A percentile compares a stretch with the other conserved stretches of the same genome.
These are phyloP conservation scores for Echinochloa phyllopogon DNA, from an alignment of 176 grass and related monocot genomes.

Conservation along the genomic window DNA sequence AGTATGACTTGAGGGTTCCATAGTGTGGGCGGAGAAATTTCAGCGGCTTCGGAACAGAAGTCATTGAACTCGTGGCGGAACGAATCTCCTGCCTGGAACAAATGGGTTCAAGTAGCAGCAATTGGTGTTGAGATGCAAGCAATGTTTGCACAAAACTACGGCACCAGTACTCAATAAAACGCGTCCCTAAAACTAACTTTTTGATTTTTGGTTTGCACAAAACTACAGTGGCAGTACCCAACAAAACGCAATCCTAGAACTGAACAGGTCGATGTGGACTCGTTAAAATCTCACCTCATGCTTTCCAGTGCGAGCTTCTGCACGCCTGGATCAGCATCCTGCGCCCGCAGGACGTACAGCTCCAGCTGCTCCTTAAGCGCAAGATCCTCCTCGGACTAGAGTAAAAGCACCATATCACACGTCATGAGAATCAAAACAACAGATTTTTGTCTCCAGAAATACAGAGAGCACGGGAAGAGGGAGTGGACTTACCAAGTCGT, in stretches of 20 bases:
- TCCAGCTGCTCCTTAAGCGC: conserved; percentile 93
- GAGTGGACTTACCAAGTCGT: conserved; percentile 65
- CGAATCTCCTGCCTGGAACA: conserved; percentile 77
- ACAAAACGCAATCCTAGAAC: background rate
- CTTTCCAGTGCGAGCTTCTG: conserved; percentile 97
- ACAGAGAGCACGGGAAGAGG: background rate
- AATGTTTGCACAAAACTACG: background rate
- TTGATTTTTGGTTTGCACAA: too few species aligned
- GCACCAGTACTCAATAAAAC: background rate
- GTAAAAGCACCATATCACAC: background rate
- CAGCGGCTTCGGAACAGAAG: conserved; percentile 91
- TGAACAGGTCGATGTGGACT: background rate
- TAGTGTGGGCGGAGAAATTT: conserved; percentile 96
- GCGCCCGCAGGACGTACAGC: conserved; percentile 81
- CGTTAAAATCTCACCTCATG: conserved; percentile 68
- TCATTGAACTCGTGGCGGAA: conserved; percentile 95
- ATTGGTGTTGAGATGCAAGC: background rate
- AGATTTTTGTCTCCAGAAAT: background rate
- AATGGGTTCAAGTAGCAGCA: background rate
- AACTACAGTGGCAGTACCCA: too few species aligned
- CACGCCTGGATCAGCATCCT: conserved; percentile 79
- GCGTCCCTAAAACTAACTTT: too few species aligned
- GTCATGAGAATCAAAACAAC: background rate
- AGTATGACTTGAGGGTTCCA: conserved; percentile 82
- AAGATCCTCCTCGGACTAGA: conserved; percentile 97